Conservation (phyloP, 2,329 filamentous ascomycete genomes). For the Fusarium buharicum region DNA sequence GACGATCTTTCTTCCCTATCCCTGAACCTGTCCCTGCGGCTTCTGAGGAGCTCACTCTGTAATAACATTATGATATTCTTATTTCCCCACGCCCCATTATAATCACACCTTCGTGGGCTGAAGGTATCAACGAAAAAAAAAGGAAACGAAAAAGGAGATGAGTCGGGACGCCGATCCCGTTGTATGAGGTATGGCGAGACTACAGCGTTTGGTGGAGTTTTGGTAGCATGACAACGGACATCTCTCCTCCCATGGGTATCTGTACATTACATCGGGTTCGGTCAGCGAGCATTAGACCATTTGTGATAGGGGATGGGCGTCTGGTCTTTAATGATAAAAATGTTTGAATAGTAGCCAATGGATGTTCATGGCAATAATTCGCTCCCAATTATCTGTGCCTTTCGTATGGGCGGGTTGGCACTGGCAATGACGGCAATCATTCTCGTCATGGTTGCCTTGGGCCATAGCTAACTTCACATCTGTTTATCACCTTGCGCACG, state of each 20-base stretch:
- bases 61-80: constrained; percentile 41
- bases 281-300: constrained; percentile 60
- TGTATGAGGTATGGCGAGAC: constrained; percentile 47
- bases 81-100: constrained; percentile 31
- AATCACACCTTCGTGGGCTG: constrained; percentile 32
- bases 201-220: constrained; percentile 47
- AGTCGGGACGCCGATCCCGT: constrained; percentile 33
- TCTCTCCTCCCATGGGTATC: constrained; percentile 63
- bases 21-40: constrained; percentile 48
- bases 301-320: constrained; percentile 48
- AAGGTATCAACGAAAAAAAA: constrained; percentile 16
- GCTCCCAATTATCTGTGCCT: neutral
- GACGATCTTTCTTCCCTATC: constrained; percentile 57
- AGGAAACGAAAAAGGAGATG: constrained; percentile 15
- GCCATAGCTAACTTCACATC: neutral
- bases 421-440: constrained; percentile 6
- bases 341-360: constrained; percentile 27
- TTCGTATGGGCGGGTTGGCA: constrained; percentile 3
- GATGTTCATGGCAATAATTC: constrained; percentile 2
- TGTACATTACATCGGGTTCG: constrained; percentile 61
- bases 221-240: constrained; percentile 57
- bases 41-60: constrained; percentile 46
- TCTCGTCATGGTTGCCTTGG: neutral
- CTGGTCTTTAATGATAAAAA: constrained; percentile 48
- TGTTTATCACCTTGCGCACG: constrained; percentile 7